These are phyloP conservation scores for Termitomyces titanicus DNA, from an alignment of 768 basidiomycete genomes.

Conservation along the genomic window DNA sequence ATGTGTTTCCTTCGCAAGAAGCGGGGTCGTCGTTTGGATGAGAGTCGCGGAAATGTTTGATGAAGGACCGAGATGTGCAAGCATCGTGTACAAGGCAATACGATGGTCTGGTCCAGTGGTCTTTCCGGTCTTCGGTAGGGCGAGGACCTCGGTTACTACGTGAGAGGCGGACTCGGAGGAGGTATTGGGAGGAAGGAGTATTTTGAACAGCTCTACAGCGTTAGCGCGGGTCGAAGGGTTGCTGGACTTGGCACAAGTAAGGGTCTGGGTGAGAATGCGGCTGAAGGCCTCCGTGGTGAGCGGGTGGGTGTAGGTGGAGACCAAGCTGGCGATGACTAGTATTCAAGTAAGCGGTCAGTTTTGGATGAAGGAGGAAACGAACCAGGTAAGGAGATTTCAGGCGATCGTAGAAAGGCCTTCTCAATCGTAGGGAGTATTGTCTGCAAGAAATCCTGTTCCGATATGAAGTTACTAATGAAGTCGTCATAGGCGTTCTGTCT, in stretches of 20 bases:
- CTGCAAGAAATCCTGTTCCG: conserved; percentile 45
- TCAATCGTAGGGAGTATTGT: conserved; percentile 71
- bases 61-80: conserved; percentile 49
- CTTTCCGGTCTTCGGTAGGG: conserved; percentile 80
- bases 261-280: conserved; percentile 51
- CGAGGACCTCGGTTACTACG: conserved; percentile 62
- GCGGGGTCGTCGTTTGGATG: conserved; percentile 39
- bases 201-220: conserved; percentile 56
- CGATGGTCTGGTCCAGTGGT: conserved; percentile 87
- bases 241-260: conserved; percentile 73
- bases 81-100: conserved; percentile 75
- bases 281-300: conserved; percentile 47
- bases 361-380: conserved; percentile 14
- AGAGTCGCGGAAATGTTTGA: conserved; percentile 34
- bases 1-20: conserved; percentile 72
- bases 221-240: conserved; percentile 57
- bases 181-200: conserved; percentile 33
- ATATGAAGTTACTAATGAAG: conserved; percentile 54
- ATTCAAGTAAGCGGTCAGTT: background rate
- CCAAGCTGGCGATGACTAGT: conserved; percentile 55
- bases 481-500: conserved; percentile 52
- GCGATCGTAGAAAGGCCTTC: conserved; percentile 76
- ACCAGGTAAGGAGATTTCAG: conserved; percentile 74
- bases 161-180: conserved; percentile 34
- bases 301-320: conserved; percentile 48